A percentile compares a stretch with the other conserved stretches of the same genome.
phyloP scores from a whole-genome alignment of 2,329 filamentous ascomycete genomes.

The Ascochyta clinopodiicola region DNA sequence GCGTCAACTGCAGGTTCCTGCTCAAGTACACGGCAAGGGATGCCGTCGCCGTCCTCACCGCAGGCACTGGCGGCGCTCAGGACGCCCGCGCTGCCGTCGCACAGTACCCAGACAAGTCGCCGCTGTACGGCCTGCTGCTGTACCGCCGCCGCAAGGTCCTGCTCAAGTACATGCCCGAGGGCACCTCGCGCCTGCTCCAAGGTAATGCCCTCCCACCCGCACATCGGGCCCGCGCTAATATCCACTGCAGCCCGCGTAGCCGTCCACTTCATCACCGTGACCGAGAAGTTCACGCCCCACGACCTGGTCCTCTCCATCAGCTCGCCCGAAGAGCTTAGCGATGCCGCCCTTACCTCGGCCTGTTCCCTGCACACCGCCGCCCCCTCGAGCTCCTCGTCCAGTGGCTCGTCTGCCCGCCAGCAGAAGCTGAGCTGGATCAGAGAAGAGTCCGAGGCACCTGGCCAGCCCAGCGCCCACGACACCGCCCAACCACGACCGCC shows the following conservation, averaged over 20 bases:
- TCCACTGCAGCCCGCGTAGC: constrained; percentile 74
- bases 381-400: constrained; percentile 83
- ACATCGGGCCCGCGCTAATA: constrained; percentile 24
- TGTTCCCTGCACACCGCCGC: constrained; percentile 90
- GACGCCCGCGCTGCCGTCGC: constrained; percentile 82
- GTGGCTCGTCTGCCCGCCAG: constrained; percentile 76
- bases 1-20: constrained; percentile 73
- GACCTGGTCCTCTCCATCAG: constrained; percentile 83
- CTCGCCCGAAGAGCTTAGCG: constrained; percentile 78
- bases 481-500: constrained; percentile 25
- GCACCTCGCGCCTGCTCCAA: constrained; percentile 88
- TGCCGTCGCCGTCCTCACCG: constrained; percentile 78
- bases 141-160: constrained; percentile 90
- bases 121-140: constrained; percentile 88
- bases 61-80: constrained; percentile 80
- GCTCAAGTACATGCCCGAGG: constrained; percentile 90
- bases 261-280: constrained; percentile 68
- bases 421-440: constrained; percentile 87
- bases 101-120: constrained; percentile 81
- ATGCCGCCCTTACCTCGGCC: constrained; percentile 84
- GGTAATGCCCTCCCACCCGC: constrained; percentile 60
- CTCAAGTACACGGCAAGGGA: constrained; percentile 91
- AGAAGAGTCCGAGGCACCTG: constrained; percentile 83
- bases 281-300: constrained; percentile 78
- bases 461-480: constrained; percentile 44